A percentile compares a stretch with the other conserved stretches of the same genome.
Conservation (phyloP, 345 rosid species). For the Xanthoceras sorbifolium region DNA sequence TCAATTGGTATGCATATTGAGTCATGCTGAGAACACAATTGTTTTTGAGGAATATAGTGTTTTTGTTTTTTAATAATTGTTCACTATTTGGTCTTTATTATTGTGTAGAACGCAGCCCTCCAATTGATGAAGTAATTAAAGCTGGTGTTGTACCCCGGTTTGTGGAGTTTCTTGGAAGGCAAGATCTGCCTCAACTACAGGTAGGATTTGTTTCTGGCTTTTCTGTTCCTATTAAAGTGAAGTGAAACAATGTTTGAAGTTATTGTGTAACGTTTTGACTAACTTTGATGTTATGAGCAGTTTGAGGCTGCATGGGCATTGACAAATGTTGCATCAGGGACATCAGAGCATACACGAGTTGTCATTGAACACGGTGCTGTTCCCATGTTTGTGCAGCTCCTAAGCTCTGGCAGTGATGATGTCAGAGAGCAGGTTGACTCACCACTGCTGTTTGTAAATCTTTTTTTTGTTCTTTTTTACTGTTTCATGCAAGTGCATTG, state of each 20-base stretch:
- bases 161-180: conserved; percentile 80
- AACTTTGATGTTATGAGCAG: conserved; percentile 38
- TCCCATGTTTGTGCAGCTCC: conserved; percentile 78
- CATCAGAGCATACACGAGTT: conserved; percentile 79
- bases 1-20: conserved; percentile 59
- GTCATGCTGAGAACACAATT: background rate
- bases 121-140: conserved; percentile 84
- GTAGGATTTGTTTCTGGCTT: conserved; percentile 33
- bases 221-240: conserved; percentile 13
- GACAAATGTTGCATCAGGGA: conserved; percentile 89
- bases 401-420: conserved; percentile 80
- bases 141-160: conserved; percentile 77
- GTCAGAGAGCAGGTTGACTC: conserved; percentile 78
- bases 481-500: background rate
- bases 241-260: background rate
- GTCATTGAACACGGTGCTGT: conserved; percentile 84
- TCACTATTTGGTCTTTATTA: conserved; percentile 17
- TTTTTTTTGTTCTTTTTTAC: background rate
- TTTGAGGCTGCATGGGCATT: conserved; percentile 95
- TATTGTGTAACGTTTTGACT: conserved; percentile 18
- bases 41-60: background rate
- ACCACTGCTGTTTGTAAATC: background rate
- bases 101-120: conserved; percentile 76
- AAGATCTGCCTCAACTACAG: conserved; percentile 76
- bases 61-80: background rate